These are phyloP conservation scores for Colletotrichum karsti DNA, from an alignment of 2,329 filamentous ascomycete genomes.

Conservation along the genomic window DNA sequence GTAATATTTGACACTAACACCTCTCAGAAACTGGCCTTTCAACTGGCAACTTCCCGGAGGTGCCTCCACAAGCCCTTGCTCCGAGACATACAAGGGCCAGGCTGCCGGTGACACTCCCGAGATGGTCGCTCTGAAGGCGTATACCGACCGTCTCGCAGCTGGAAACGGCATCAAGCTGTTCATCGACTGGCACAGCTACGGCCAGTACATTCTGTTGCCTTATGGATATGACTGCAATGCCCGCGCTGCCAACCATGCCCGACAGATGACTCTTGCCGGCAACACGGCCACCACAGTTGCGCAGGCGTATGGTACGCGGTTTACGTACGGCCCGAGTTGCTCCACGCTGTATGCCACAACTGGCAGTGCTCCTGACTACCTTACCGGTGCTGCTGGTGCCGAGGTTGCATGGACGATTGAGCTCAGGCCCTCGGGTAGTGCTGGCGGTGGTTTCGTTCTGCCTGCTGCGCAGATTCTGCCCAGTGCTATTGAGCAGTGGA, in stretches of 20 bases:
- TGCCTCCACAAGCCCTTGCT: constrained; percentile 60
- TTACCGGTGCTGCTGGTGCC: constrained; percentile 34
- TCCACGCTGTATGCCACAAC: constrained; percentile 46
- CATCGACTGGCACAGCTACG: constrained; percentile 58
- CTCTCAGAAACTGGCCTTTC: constrained; percentile 59
- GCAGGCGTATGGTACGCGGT: constrained; percentile 41
- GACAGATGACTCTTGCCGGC: constrained; percentile 47
- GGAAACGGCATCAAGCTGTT: constrained; percentile 49
- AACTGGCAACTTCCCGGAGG: constrained; percentile 59
- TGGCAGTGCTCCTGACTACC: constrained; percentile 39
- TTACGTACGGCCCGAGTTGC: constrained; percentile 47
- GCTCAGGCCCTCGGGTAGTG: constrained; percentile 39
- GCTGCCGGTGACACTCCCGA: constrained; percentile 58
- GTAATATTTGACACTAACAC: neutral
- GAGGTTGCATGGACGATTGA: constrained; percentile 51
- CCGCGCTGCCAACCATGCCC: constrained; percentile 46
- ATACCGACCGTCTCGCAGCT: constrained; percentile 36
- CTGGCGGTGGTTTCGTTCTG: constrained; percentile 46
- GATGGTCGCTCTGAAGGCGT: constrained; percentile 54
- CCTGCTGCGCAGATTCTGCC: constrained; percentile 46
- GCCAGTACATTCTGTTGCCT: constrained; percentile 51
- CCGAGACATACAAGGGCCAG: constrained; percentile 55
- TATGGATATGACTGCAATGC: constrained; percentile 55
- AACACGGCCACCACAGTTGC: constrained; percentile 39
- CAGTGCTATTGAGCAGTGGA: constrained; percentile 45